Evolutionary conservation across 345 rosid genomes (phyloP).

Genomic region (Syzygium aqueum): DNA sequence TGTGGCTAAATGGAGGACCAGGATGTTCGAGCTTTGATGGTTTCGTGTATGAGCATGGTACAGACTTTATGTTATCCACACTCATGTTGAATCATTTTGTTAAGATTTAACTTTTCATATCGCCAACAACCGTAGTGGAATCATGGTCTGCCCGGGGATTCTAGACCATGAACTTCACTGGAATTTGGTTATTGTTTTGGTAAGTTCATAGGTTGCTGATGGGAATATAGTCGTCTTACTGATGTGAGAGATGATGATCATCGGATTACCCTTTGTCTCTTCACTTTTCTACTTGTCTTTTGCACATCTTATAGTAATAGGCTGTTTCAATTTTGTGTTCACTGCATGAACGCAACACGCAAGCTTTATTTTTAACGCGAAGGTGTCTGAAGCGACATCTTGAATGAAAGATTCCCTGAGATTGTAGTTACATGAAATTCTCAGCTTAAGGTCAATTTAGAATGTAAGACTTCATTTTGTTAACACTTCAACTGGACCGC

Average conservation of each 20-base stretch:
- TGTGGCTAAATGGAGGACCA: slow-evolving; percentile 97
- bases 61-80: background rate
- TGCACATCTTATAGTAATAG: background rate
- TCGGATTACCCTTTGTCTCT: background rate
- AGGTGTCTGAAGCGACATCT: background rate
- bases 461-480: background rate
- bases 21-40: slow-evolving; percentile 98
- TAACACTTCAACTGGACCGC: background rate
- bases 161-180: background rate
- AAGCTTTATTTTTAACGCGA: background rate
- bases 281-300: background rate
- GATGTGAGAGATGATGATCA: background rate
- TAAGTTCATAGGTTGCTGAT: background rate
- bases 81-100: background rate
- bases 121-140: background rate
- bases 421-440: background rate
- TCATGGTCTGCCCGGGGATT: background rate
- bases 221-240: background rate
- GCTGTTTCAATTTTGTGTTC: background rate
- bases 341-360: background rate
- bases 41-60: slow-evolving; percentile 79
- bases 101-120: background rate
- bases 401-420: background rate
- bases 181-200: background rate
- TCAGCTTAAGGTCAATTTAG: background rate